Percentiles rank a stretch among this genome's conserved stretches.
These are phyloP conservation scores for Gastrolobium bilobum DNA, from an alignment of 306 rosid genomes.

Conservation along the genomic window DNA sequence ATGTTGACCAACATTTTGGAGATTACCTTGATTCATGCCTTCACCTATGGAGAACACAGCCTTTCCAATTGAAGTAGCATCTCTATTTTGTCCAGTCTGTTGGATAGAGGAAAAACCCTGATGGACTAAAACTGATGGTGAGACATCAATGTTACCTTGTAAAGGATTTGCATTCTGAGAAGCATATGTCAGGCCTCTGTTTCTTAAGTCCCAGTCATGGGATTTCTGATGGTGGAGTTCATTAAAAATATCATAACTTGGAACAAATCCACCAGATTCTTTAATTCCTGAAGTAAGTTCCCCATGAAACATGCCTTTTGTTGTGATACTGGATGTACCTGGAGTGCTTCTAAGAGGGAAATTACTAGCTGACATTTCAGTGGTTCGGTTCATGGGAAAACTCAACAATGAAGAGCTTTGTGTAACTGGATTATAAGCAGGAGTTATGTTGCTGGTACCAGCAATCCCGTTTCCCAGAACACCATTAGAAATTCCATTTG, in stretches of 20 bases:
- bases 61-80: constrained; percentile 59
- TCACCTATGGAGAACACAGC: constrained; percentile 59
- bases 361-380: constrained; percentile 63
- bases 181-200: constrained; percentile 64
- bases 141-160: constrained; percentile 66
- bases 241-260: constrained; percentile 74
- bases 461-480: constrained; percentile 67
- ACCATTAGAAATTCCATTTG: constrained; percentile 64
- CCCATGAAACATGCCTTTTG: constrained; percentile 64
- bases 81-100: constrained; percentile 59
- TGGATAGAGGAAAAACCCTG: constrained; percentile 74
- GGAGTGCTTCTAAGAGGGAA: constrained; percentile 75
- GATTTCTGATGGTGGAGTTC: constrained; percentile 77
- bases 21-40: constrained; percentile 56
- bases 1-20: constrained; percentile 62
- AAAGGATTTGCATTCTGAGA: constrained; percentile 68
- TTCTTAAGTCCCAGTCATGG: constrained; percentile 78
- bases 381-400: constrained; percentile 71
- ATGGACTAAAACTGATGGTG: constrained; percentile 69
- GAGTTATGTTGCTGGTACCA: constrained; percentile 58
- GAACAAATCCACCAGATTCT: constrained; percentile 58
- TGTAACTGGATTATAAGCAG: constrained; percentile 63
- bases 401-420: constrained; percentile 72
- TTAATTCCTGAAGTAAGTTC: constrained; percentile 64
- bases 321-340: constrained; percentile 57